Conservation (phyloP, 2,329 filamentous ascomycete species). For the Raffaelea albimanens region DNA sequence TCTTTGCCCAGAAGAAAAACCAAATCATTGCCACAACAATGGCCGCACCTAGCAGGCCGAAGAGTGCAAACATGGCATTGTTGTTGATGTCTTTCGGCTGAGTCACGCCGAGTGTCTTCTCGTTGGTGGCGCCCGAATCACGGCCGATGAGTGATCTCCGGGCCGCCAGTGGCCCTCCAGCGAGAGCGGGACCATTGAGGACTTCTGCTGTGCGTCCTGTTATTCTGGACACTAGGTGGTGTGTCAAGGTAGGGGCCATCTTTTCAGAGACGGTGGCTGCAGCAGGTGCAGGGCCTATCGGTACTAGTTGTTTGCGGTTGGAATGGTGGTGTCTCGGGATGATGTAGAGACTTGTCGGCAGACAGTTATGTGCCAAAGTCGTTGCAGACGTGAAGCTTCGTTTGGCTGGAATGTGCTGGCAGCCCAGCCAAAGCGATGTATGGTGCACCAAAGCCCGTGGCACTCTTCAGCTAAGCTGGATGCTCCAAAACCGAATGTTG, state of each 20-base stretch:
- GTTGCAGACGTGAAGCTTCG: background rate
- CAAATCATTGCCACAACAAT: slow-evolving; percentile 74
- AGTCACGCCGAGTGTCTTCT: slow-evolving; percentile 35
- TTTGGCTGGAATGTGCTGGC: slow-evolving; percentile 1
- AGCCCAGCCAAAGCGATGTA: slow-evolving; percentile 1
- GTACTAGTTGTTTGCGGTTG: background rate
- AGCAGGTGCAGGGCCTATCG: background rate
- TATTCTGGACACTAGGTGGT: slow-evolving; percentile 7
- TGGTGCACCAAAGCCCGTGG: background rate
- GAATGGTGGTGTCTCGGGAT: background rate
- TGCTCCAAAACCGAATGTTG: no score
- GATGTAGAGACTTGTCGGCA: background rate
- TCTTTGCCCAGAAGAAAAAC: slow-evolving; percentile 99
- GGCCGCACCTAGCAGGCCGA: slow-evolving; percentile 69
- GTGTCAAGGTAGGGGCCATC: slow-evolving; percentile 32
- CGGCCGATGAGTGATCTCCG: slow-evolving; percentile 32
- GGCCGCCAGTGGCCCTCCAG: slow-evolving; percentile 33
- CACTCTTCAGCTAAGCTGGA: no score
- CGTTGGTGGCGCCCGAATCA: slow-evolving; percentile 25
- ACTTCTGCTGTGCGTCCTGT: slow-evolving; percentile 10
- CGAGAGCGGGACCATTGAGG: slow-evolving; percentile 16
- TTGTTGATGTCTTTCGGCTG: slow-evolving; percentile 51
- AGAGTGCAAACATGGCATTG: slow-evolving; percentile 70
- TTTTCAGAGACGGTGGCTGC: background rate
- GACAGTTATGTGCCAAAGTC: background rate